Evolutionary conservation across 2,329 filamentous ascomycete genomes (phyloP), one percentile per base, ranked within the genome.

Genomic region (Alternaria viburni): DNA sequence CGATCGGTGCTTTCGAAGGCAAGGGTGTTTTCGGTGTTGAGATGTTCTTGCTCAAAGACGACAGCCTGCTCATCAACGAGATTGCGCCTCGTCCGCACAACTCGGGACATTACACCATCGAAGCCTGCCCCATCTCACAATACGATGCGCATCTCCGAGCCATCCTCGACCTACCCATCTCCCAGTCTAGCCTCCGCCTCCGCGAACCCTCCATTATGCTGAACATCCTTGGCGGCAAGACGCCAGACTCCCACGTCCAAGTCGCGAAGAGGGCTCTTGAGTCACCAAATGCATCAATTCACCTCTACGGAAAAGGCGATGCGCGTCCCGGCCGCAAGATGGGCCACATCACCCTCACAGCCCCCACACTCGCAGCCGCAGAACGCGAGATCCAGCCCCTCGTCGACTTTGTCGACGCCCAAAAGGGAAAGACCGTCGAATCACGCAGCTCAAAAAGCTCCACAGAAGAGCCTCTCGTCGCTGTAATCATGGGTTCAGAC

Each of bases 11-110:
- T 55, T 91, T 99, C 58, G 89, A 90, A 83, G 96, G 96, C 55
- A 91, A 96, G 66, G 96, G 96, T 67, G 92, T 97, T 30, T 99
- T 97, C 80, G 96, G 95, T 1, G 95, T 98, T 0, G 96, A 99
- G 82, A 92, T 98, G 89, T 99, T 99, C 81, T 81, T 98, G 4
- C 86, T 94, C 11, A 83, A 89, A 52, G 89, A 96, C 72, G 88
- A 86, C 62, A 83, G 83, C 2, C 85, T 97, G 2, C 82, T 96
- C 61, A 86, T 97, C 71, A 97, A 97, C 79, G 93, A 97, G 81
- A 91, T 96, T 67, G 93, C 93, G 0, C 93, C 92, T 12, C 86
- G 93, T 43, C 87, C 88, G 54, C 94, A 97, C 82, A 97, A 97
- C 83, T 96, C 93, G 0, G 96, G 96, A 0, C 96, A 98, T 81